Percentiles rank a stretch among this genome's conserved stretches.
phyloP scores from a whole-genome alignment of 257 asterid species.

The Solanum sejunctum region DNA sequence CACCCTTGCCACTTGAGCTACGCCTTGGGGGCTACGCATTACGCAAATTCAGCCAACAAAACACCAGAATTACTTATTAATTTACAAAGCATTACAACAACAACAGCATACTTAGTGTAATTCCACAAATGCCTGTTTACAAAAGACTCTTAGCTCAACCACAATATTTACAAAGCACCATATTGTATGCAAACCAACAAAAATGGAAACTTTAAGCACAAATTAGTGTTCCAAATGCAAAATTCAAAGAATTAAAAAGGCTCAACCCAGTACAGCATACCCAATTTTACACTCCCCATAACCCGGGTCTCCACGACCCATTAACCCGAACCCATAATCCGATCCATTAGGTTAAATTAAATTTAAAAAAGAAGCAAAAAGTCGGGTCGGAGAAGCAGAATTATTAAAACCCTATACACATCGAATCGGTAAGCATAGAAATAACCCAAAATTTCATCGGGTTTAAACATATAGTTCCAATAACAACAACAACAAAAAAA shows the following conservation, averaged over 20 bases:
- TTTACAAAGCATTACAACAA: not conserved
- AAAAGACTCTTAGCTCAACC: not conserved
- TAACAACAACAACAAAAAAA: not conserved
- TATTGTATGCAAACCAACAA: not conserved
- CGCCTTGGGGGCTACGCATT: not conserved
- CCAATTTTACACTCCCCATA: not conserved
- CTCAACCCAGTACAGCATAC: not conserved
- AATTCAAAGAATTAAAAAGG: not conserved
- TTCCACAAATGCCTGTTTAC: not conserved
- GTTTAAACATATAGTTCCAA: not conserved
- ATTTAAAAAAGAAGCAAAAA: not conserved
- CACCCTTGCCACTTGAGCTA: no score
- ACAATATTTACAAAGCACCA: not conserved
- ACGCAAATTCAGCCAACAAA: not conserved
- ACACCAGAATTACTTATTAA: not conserved
- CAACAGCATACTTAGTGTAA: not conserved
- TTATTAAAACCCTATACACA: not conserved
- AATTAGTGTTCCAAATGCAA: not conserved
- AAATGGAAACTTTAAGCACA: not conserved
- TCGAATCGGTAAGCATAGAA: constrained; percentile 3
- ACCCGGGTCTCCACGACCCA: not conserved
- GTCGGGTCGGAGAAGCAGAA: not conserved
- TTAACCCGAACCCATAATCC: constrained; percentile 20
- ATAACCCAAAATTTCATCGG: constrained; percentile 5
- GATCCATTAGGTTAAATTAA: not conserved